These are phyloP conservation scores for Viola odorata DNA, from an alignment of 345 rosid species.

Conservation along the genomic window DNA sequence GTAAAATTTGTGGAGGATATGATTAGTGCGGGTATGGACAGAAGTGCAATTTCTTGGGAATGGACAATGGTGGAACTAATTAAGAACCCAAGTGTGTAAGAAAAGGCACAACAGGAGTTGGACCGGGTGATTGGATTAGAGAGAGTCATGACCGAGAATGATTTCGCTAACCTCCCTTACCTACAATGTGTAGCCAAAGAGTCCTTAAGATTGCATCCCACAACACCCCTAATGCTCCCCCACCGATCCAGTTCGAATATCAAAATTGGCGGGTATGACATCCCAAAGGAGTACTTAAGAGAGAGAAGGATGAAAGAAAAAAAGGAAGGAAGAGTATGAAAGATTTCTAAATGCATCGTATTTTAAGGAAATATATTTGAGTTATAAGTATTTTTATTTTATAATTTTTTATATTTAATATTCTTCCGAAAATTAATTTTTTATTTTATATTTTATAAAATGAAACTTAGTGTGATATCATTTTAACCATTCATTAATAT, in stretches of 20 bases:
- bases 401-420: too few species aligned
- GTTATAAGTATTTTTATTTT: too few species aligned
- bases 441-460: too few species aligned
- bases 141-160: constrained; percentile 60
- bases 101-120: constrained; percentile 81
- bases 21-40: constrained; percentile 98
- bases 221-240: constrained; percentile 95
- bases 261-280: constrained; percentile 73
- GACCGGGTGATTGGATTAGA: constrained; percentile 65
- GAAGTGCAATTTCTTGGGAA: constrained; percentile 68
- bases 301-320: too few species aligned
- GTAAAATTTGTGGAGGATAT: constrained; percentile 53
- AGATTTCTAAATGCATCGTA: too few species aligned
- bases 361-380: too few species aligned
- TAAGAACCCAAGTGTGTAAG: constrained; percentile 72
- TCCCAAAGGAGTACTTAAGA: constrained; percentile 90
- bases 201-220: constrained; percentile 73
- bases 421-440: too few species aligned
- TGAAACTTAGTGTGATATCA: too few species aligned
- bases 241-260: constrained; percentile 68
- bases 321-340: too few species aligned
- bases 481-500: too few species aligned
- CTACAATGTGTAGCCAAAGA: constrained; percentile 74
- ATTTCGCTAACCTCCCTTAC: constrained; percentile 68
- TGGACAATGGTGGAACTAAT: constrained; percentile 90